phyloP scores from a whole-genome alignment of 768 basidiomycete species.

The Leccinum uliginosum region DNA sequence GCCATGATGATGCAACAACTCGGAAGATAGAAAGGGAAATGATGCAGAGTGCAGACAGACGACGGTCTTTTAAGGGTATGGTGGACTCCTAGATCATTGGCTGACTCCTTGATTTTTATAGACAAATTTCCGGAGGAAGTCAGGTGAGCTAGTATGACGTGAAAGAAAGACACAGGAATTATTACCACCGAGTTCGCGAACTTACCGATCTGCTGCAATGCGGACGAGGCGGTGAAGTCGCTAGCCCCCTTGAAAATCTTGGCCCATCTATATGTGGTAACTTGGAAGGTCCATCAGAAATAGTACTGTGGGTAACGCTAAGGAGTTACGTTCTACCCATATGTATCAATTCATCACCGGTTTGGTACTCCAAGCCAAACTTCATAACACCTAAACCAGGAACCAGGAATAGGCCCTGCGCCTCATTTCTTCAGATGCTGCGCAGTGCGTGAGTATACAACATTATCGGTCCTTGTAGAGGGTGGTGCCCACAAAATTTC shows the following conservation, averaged over 20 bases:
- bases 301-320: neutral
- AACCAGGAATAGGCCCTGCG: neutral
- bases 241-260: neutral
- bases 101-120: slow-evolving; percentile 10
- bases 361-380: neutral
- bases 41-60: slow-evolving; percentile 3
- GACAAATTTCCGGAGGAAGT: neutral
- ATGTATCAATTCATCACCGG: too few relatives aligned
- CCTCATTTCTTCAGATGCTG: neutral
- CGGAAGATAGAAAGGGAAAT: slow-evolving; percentile 1
- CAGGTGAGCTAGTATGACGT: neutral
- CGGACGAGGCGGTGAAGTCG: slow-evolving; percentile 12
- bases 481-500: neutral
- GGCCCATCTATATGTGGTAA: neutral
- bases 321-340: neutral
- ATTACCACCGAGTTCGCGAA: neutral
- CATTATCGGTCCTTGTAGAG: neutral
- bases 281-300: neutral
- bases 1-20: slow-evolving; percentile 17
- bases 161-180: neutral
- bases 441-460: neutral
- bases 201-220: slow-evolving; percentile 3
- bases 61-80: slow-evolving; percentile 14
- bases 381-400: neutral
- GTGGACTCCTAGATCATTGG: neutral